Base-by-base conservation (phyloP, 1,284 basidiomycete species). In the Tetrapyrgos nigripes region DNA sequence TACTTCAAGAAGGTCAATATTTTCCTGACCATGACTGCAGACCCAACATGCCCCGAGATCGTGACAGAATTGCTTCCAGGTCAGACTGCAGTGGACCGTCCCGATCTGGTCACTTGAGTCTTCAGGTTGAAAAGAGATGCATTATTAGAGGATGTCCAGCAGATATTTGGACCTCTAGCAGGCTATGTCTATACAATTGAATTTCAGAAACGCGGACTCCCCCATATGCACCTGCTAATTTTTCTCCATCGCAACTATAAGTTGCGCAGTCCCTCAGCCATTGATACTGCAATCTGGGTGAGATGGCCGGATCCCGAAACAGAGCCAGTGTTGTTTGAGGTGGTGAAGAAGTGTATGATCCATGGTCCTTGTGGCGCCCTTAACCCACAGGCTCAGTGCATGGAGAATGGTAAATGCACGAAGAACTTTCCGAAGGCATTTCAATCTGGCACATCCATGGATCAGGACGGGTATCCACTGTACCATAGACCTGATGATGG, bases 131-230 rank as follows among this genome's bases (percentile, higher is more conserved):
- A 82, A 55, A 73, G 72, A 37, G 62, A 76, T 3, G 73, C 69
- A 0, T 46, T 83, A 0, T 17, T 83, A 0, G 64, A 79, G 0
- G 65, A 76, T 40, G 74, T 80, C n/a, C 8, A 53, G 43, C 53
- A 71, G 66, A 60, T 65, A 1, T 72, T 76, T 59, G 74, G 76
- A 1, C 17, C 60, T 0, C 44, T 62, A 2, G 67, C 64, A 14
- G 74, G 67, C 0, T 60, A 74, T 57, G 73, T 84, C 1, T 79
- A 79, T 55, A 75, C 73, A 1, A 80, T 83, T 57, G 79, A 84
- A 60, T 84, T 80, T 55, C 83, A 85, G 60, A 85, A 83, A 57
- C 66, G 76, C 1, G 79, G 81, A 0, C 71, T 83, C 0, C 80
- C 80, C 1, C 82, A 83, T 53, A 73, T 79, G 61, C 82, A 85